Percentiles rank a stretch among this genome's conserved stretches.
Evolutionary conservation across 371 early-diverging fungal genomes (phyloP).

Genomic region (Rhizopus stolonifer): DNA sequence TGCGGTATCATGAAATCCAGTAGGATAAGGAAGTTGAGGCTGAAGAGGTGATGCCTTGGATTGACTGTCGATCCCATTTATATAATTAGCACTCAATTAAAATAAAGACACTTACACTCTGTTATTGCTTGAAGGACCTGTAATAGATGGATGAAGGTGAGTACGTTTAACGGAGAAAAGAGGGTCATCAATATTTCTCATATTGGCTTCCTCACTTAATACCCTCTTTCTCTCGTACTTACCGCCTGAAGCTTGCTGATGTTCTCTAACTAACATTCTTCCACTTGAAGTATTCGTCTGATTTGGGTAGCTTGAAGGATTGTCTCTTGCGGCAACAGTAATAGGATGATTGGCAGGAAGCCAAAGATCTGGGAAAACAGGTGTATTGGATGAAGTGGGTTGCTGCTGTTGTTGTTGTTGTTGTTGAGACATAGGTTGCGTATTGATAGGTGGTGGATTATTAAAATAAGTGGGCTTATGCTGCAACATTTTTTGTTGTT

Average conservation of each 20-base stretch:
- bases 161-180: slow-evolving; percentile 29
- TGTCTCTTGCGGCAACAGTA: neutral
- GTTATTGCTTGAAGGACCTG: slow-evolving; percentile 23
- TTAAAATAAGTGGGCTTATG: slow-evolving; percentile 23
- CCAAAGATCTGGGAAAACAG: no score
- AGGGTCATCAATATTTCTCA: slow-evolving; percentile 31
- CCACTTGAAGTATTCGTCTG: slow-evolving; percentile 18
- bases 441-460: neutral
- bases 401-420: neutral
- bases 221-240: slow-evolving; percentile 33
- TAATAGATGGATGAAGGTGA: slow-evolving; percentile 21
- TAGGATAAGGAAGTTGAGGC: slow-evolving; percentile 8
- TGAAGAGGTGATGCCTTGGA: slow-evolving; percentile 27
- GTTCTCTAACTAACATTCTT: slow-evolving; percentile 40
- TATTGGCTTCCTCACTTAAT: slow-evolving; percentile 17
- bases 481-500: slow-evolving; percentile 44
- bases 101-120: slow-evolving; percentile 29
- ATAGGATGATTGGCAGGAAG: no score
- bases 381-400: neutral
- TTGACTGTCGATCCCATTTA: slow-evolving; percentile 39
- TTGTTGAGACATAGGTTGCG: neutral
- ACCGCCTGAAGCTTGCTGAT: slow-evolving; percentile 27
- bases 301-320: slow-evolving; percentile 23
- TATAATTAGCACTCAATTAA: slow-evolving; percentile 2
- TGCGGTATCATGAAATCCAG: slow-evolving; percentile 11